phyloP scores from a whole-genome alignment of 2,329 filamentous ascomycete species.

The Thermoascus crustaceus region DNA sequence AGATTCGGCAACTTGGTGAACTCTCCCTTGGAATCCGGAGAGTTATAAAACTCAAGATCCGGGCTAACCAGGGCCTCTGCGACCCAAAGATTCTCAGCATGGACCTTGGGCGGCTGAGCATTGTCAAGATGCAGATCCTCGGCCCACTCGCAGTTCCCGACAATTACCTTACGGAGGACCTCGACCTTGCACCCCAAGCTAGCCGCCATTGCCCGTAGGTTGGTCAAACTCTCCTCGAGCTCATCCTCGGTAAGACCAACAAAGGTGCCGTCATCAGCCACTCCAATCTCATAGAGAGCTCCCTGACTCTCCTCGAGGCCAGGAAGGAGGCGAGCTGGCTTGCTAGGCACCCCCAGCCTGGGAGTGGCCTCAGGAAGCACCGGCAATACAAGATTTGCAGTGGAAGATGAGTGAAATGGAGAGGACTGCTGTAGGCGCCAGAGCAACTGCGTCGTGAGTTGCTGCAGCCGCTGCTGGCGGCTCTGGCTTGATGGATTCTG shows the following conservation, averaged over 20 bases:
- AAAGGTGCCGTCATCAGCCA: slow-evolving; percentile 87
- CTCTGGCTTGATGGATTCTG: slow-evolving; percentile 54
- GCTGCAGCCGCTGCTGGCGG: slow-evolving; percentile 75
- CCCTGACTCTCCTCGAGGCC: slow-evolving; percentile 89
- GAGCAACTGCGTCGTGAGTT: slow-evolving; percentile 86
- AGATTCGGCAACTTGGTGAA: slow-evolving; percentile 3
- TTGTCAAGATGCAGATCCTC: slow-evolving; percentile 19
- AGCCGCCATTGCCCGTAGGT: slow-evolving; percentile 81
- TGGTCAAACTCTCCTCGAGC: slow-evolving; percentile 80
- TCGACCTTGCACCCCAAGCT: slow-evolving; percentile 82
- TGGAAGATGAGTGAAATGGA: slow-evolving; percentile 75
- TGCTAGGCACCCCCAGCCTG: slow-evolving; percentile 49
- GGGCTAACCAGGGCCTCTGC: slow-evolving; percentile 85
- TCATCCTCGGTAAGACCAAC: slow-evolving; percentile 84
- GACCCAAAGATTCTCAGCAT: slow-evolving; percentile 63
- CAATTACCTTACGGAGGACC: slow-evolving; percentile 69
- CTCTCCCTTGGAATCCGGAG: slow-evolving; percentile 8
- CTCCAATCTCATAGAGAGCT: slow-evolving; percentile 91
- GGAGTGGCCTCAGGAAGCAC: slow-evolving; percentile 57
- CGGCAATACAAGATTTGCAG: slow-evolving; percentile 65
- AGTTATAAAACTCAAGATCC: slow-evolving; percentile 44
- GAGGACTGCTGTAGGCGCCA: slow-evolving; percentile 95
- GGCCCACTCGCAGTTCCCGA: slow-evolving; percentile 67
- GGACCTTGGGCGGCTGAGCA: slow-evolving; percentile 17
- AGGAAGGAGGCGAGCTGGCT: slow-evolving; percentile 51